Evolutionary conservation across 139 green algal genomes (phyloP).

Genomic region (Closterium sp.): DNA sequence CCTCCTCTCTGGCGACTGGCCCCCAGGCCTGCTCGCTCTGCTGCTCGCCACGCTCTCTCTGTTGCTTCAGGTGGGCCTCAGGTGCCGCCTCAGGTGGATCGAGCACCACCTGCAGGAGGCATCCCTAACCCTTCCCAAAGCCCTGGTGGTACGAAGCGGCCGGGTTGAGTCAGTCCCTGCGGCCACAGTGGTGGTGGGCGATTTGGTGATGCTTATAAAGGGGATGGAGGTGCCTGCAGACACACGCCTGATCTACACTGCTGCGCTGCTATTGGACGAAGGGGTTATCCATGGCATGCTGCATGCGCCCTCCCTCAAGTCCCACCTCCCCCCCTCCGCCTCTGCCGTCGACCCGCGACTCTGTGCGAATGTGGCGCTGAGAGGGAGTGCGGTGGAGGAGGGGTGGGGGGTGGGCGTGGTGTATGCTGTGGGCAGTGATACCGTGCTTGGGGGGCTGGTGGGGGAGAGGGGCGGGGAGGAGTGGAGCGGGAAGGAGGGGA

Average conservation of each 20-base stretch:
- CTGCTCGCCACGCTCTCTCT: neutral
- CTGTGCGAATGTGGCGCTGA: neutral
- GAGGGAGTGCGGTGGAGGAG: neutral
- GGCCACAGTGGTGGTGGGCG: neutral
- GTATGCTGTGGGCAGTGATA: neutral
- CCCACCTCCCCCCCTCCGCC: neutral
- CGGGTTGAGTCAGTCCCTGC: neutral
- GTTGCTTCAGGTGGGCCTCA: neutral
- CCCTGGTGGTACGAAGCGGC: neutral
- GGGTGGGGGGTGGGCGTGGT: neutral
- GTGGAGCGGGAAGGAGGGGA: neutral
- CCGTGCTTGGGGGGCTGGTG: neutral
- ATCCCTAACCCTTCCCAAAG: neutral
- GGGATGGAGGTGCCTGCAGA: neutral
- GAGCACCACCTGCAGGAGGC: neutral
- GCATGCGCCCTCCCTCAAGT: neutral
- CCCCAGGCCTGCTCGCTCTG: neutral
- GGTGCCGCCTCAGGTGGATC: neutral
- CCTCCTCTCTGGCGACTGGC: neutral
- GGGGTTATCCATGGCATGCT: neutral
- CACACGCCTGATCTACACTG: neutral
- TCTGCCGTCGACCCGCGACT: neutral
- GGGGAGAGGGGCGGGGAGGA: neutral
- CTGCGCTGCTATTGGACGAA: neutral
- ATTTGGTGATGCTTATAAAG: neutral